These are phyloP conservation scores for Globisporangium recalcitrans DNA, from an alignment of 352 stramenopile genomes.

Conservation along the genomic window DNA sequence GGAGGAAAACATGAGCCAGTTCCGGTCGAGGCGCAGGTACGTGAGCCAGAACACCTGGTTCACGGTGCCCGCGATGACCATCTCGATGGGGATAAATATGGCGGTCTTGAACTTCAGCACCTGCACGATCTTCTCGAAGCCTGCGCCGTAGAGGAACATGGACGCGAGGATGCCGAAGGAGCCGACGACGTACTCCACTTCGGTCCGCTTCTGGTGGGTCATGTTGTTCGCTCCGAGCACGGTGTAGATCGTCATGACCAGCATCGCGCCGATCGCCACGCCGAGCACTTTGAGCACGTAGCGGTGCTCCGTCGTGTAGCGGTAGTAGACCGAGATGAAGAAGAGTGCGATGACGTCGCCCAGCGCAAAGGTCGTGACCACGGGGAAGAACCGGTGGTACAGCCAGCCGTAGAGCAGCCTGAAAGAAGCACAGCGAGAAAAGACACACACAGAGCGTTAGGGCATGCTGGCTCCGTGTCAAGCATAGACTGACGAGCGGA, in stretches of 20 bases:
- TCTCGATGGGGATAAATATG: conserved; percentile 39
- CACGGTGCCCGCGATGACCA: conserved; percentile 32
- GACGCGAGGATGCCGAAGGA: conserved; percentile 32
- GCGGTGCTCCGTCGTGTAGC: conserved; percentile 30
- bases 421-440: no score
- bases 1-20: conserved; percentile 51
- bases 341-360: conserved; percentile 31
- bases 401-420: conserved; percentile 12
- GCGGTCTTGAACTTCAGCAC: conserved; percentile 42
- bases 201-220: conserved; percentile 23
- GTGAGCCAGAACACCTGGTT: conserved; percentile 48
- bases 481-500: not conserved
- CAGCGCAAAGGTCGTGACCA: conserved; percentile 45
- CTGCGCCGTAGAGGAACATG: conserved; percentile 33
- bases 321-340: conserved; percentile 54
- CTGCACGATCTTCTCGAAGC: conserved; percentile 33
- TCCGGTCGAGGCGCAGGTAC: conserved; percentile 34
- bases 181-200: conserved; percentile 25
- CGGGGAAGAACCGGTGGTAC: conserved; percentile 17
- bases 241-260: conserved; percentile 33
- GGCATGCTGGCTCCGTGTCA: not conserved
- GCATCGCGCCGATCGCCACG: conserved; percentile 17
- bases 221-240: conserved; percentile 30
- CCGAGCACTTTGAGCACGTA: conserved; percentile 33
- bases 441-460: not conserved